Evolutionary conservation across 805 yeast species (phyloP), one percentile per base, ranked within the genome.

Genomic region (Candida koratica): DNA sequence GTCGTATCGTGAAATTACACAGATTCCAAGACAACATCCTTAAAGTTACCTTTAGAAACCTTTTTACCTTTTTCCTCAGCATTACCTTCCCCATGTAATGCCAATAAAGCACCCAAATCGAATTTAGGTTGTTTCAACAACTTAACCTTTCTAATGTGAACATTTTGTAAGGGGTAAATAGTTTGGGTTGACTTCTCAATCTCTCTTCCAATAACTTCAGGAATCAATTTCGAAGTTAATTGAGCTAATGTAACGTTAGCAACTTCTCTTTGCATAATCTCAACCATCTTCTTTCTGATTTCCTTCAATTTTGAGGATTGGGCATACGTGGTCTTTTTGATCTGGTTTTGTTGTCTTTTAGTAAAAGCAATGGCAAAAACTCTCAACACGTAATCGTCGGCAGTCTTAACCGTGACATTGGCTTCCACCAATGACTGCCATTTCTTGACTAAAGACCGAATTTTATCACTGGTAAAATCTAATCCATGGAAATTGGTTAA

Each of bases 401-500:
- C 67, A 63, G 97, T 89, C 84, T 89, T 89, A 64, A 88, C 97
- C 56, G 97, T 88, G 59, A 89, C 97, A 69, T 87, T 86, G 64
- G 95, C 94, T 79, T 89, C 97, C 57, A 89, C 94, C 71, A 90
- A 78, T 52, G 96, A 81, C 79, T 89, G 97, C 97, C 97, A 90
- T 75, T 90, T 89, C 82, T 97, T 87, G 50, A 89, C 97, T 70
- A 90, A 79, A 42, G 97, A 89, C 77, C 95, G 85, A 67, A 90
- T 77, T 79, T 90, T 90, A 78, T 89, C 97, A 53, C 95, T 77
- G 64, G 97, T 89, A 83, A 90, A 89, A 77, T 88, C 95, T 73
- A 90, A 73, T 64, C 97, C 97, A 80, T 89, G 97, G 94, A 89
- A 90, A 93, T 90, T 90, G 79, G 97, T 89, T 69, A 89, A 79